Evolutionary conservation across 352 stramenopile genomes (phyloP).

Genomic region (Globisporangium okanoganense): DNA sequence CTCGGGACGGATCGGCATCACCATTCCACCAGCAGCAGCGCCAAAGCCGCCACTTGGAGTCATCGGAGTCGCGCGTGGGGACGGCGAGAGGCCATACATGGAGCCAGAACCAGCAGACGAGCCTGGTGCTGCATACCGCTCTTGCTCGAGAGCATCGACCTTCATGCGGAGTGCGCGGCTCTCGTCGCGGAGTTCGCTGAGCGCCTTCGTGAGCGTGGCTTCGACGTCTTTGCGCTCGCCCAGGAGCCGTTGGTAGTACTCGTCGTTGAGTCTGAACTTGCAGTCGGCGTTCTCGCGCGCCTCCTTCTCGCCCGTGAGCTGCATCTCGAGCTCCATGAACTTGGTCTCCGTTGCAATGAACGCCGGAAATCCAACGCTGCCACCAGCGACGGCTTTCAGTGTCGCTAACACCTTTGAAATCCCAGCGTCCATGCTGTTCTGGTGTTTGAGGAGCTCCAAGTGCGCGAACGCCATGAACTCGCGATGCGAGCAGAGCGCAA

Average conservation of each 20-base stretch:
- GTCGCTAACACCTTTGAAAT: slow-evolving; percentile 26
- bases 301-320: slow-evolving; percentile 26
- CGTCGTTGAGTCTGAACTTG: slow-evolving; percentile 37
- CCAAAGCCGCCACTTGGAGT: slow-evolving; percentile 2
- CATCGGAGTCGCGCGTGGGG: slow-evolving; percentile 10
- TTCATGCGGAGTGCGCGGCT: slow-evolving; percentile 27
- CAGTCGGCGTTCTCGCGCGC: slow-evolving; percentile 29
- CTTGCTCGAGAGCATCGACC: slow-evolving; percentile 40
- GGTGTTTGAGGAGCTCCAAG: slow-evolving; percentile 28
- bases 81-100: slow-evolving; percentile 8
- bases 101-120: slow-evolving; percentile 3
- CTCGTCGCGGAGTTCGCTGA: slow-evolving; percentile 37
- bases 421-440: slow-evolving; percentile 20
- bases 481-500: slow-evolving; percentile 48
- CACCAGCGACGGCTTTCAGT: slow-evolving; percentile 22
- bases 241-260: slow-evolving; percentile 36
- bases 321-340: slow-evolving; percentile 43
- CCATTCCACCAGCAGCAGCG: not conserved
- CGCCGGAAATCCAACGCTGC: not conserved
- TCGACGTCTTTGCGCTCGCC: slow-evolving; percentile 59
- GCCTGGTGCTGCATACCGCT: slow-evolving; percentile 16
- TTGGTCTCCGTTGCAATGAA: slow-evolving; percentile 34
- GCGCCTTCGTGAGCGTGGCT: slow-evolving; percentile 25
- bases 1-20: slow-evolving; percentile 50
- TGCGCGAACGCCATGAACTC: slow-evolving; percentile 50